Base-by-base conservation (phyloP, 2,329 filamentous ascomycete species). In the Pseudogymnoascus sp. region DNA sequence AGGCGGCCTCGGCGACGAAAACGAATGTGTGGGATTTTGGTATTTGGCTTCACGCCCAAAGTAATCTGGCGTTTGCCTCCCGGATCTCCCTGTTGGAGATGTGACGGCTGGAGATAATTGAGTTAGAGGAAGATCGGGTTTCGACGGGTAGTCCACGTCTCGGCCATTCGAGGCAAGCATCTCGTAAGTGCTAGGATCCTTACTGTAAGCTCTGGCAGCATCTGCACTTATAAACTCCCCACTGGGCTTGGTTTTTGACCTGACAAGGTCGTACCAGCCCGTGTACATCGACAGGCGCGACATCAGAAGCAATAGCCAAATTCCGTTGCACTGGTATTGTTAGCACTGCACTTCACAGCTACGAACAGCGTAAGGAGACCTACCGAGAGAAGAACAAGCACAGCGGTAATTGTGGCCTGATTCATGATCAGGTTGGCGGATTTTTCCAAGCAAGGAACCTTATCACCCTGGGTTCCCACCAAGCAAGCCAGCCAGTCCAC, bases 191-290 rank as follows among this genome's bases (percentile, higher is more conserved):
- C 84, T 82, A 72, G 78, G 79, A 68, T 86, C 84, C 72, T 82
- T 80, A 62, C 80, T 73, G 63, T 83, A 79, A 67, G 76, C 71
- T 60, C 74, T 74, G 64, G 82, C 82, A 54, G 91, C 91, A 71
- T 97, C 93, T 50, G 89, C 86, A 38, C 90, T 95, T 65, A 96
- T 89, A 68, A 97, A 97, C 73, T 97, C 93, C 68, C 84, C 83
- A 70, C 88, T 84, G 62, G 76, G 74, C 66, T 74, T 77, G 60
- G 78, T 75, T 35, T 71, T 73, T 20, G 75, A 74, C 60, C 73
- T 76, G 66, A 86, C 73, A 41, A 92, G 75, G 25, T 95, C 86
- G 41, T 78, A 67, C 94, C 94, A 99, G 64, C 89, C 94, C 2
- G 79, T 82, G 61, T 95, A 78, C 86, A 97, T 95, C n/a, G 89